phyloP scores from a whole-genome alignment of 129 eudicot species.

The Logfia minima region DNA sequence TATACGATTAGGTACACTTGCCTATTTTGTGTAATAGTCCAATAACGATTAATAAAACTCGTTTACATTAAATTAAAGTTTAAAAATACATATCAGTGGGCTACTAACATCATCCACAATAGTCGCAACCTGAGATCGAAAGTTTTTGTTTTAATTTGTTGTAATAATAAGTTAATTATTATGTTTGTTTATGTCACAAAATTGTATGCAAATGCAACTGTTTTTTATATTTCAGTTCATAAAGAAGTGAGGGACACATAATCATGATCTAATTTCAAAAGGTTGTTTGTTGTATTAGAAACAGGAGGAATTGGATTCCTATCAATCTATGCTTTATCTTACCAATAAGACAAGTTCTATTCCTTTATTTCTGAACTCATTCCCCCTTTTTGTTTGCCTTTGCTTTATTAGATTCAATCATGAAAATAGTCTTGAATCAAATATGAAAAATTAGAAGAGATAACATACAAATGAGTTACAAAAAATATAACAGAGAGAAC shows the following conservation, averaged over 20 bases:
- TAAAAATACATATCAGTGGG: too few species aligned
- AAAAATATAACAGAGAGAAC: neutral
- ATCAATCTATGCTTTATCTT: neutral
- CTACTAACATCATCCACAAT: too few species aligned
- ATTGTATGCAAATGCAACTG: too few species aligned
- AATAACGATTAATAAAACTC: too few species aligned
- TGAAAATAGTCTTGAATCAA: neutral
- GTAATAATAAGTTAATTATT: too few species aligned
- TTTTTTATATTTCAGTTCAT: neutral
- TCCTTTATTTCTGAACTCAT: neutral
- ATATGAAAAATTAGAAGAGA: neutral
- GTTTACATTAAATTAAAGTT: too few species aligned
- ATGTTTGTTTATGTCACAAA: too few species aligned
- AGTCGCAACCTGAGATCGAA: too few species aligned
- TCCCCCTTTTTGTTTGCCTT: neutral
- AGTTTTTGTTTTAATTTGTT: too few species aligned
- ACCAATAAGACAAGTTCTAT: slow-evolving; percentile 10
- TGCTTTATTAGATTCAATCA: slow-evolving; percentile 5
- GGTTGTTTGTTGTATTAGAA: slow-evolving; percentile 4
- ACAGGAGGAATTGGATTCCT: slow-evolving; percentile 16
- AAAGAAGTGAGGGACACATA: slow-evolving; percentile 10
- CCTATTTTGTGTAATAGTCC: too few species aligned
- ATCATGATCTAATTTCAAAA: slow-evolving; percentile 4
- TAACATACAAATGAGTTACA: neutral
- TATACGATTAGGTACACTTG: too few species aligned